Base-by-base conservation (phyloP, 345 rosid species). In the Eucalyptus coolabah region DNA sequence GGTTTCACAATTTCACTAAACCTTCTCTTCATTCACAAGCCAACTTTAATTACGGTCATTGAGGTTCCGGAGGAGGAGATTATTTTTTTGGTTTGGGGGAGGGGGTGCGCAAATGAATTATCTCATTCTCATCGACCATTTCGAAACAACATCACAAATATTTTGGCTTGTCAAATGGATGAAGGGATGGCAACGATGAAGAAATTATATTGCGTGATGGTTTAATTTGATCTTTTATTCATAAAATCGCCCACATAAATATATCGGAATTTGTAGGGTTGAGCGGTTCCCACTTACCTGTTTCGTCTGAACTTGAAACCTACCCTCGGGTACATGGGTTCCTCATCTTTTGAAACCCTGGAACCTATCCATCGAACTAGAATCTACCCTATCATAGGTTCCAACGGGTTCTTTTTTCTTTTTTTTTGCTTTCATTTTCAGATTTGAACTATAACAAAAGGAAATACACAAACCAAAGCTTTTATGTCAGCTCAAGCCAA, bases 291-390 rank as follows among this genome's bases (percentile, higher is more conserved):
- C 10, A 23, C 23, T 51, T 51, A 18, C 2, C 0, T 0, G 23
- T 51, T 51, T 2, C 1, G 3, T 2, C 1, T 15, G 17, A 16
- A 51, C 54, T 0, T 3, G 1, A 0, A 18, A 51, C 0, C 4
- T 51, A 51, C 23, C 0, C 1, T 50, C 4, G 21, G 0, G 3
- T 18, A 51, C 0, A 53, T 34, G 3, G 0, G 8, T 53, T 7
- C 9, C 1, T 19, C 10, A 53, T 53, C 2, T 53, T 19, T 53
- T 53, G 2, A 1, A 18, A 53, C 9, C 1, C 1, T 18, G 1
- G 37, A 34, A 34, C 37, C 37, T 34, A 34, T 34, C 37, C n/a
- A n/a, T n/a, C n/a, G n/a, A n/a, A n/a, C n/a, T n/a, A n/a, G n/a
- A n/a, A n/a, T n/a, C n/a, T n/a, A n/a, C n/a, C n/a, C n/a, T n/a